Conservation (phyloP, 1,284 basidiomycete genomes). For the Lentinula novae-zelandiae region DNA sequence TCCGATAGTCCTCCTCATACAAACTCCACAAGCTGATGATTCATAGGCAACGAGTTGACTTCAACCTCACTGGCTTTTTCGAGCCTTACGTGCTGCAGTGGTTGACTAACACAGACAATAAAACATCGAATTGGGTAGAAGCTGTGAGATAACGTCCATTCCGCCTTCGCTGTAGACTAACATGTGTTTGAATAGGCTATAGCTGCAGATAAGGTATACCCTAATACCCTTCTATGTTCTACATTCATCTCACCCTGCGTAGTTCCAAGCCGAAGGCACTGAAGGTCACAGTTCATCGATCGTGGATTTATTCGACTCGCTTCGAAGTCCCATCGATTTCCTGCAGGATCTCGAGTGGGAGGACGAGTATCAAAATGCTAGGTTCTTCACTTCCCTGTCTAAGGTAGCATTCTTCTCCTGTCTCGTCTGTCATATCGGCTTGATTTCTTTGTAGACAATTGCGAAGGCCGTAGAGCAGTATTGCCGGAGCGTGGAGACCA, state of each 20-base stretch:
- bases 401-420: slow-evolving; percentile 49
- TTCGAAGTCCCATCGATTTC: slow-evolving; percentile 88
- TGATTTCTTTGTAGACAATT: slow-evolving; percentile 61
- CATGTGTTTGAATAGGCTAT: slow-evolving; percentile 57
- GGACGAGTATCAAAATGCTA: slow-evolving; percentile 84
- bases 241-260: slow-evolving; percentile 5
- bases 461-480: slow-evolving; percentile 93
- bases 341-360: slow-evolving; percentile 90
- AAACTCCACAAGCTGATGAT: slow-evolving; percentile 14
- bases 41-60: slow-evolving; percentile 51
- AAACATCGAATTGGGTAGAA: slow-evolving; percentile 93
- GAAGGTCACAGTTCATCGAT: slow-evolving; percentile 95
- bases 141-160: slow-evolving; percentile 52
- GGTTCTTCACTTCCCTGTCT: slow-evolving; percentile 85
- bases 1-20: neutral
- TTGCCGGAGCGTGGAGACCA: slow-evolving; percentile 81
- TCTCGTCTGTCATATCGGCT: neutral
- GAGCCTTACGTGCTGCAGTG: slow-evolving; percentile 88
- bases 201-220: slow-evolving; percentile 76
- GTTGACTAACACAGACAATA: slow-evolving; percentile 86
- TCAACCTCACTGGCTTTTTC: slow-evolving; percentile 76
- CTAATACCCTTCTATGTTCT: neutral
- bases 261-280: slow-evolving; percentile 84
- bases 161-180: neutral
- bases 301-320: slow-evolving; percentile 92